These are phyloP conservation scores for Mrakia frigida DNA, from an alignment of 768 basidiomycete genomes.

Conservation along the genomic window DNA sequence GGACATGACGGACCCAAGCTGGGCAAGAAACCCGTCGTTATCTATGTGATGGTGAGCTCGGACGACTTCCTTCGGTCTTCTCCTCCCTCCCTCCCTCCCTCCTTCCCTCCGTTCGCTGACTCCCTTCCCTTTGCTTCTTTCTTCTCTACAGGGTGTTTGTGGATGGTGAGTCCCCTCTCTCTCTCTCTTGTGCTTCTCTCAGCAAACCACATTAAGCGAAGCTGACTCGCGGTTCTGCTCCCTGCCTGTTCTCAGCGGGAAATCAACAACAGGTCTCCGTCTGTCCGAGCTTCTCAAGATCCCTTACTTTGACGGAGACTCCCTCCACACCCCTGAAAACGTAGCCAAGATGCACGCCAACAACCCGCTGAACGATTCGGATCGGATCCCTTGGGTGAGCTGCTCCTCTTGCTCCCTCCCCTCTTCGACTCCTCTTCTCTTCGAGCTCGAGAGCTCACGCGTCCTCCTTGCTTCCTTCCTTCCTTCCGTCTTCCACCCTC, in stretches of 20 bases:
- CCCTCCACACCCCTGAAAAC: conserved; percentile 24
- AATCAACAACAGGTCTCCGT: conserved; percentile 23
- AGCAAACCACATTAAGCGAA: neutral
- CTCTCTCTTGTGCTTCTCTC: no score
- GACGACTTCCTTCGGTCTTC: neutral
- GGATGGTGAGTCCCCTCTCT: conserved; percentile 17
- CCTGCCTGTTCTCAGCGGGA: conserved; percentile 14
- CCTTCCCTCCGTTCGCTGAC: neutral
- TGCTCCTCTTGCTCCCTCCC: neutral
- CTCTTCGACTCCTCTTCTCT: neutral
- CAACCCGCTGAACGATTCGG: conserved; percentile 16
- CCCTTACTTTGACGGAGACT: conserved; percentile 31
- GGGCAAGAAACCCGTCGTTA: conserved; percentile 17
- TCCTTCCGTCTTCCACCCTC: neutral
- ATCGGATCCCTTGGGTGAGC: conserved; percentile 29
- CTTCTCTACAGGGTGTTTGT: conserved; percentile 19
- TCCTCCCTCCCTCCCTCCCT: conserved; percentile 10
- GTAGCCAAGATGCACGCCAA: conserved; percentile 22
- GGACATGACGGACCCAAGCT: conserved; percentile 5
- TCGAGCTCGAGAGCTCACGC: neutral
- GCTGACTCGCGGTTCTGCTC: neutral
- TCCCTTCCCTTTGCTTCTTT: neutral
- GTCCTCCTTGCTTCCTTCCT: neutral
- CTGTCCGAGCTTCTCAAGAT: conserved; percentile 17
- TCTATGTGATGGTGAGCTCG: conserved; percentile 13